Evolutionary conservation across 768 basidiomycete genomes (phyloP).

Genomic region (Auriscalpium vulgare): DNA sequence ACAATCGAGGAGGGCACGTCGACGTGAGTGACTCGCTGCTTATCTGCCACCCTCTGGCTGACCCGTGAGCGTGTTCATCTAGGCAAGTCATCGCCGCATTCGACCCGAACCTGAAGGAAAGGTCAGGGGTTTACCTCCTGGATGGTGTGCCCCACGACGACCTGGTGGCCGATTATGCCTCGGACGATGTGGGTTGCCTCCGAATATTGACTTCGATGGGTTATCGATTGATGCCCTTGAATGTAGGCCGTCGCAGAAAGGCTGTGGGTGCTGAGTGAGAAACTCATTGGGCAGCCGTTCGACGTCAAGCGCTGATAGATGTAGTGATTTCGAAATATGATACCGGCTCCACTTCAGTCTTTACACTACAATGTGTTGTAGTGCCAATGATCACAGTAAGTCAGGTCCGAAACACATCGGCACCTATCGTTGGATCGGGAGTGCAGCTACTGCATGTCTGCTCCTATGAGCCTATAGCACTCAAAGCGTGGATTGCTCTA

Average conservation of each 20-base stretch:
- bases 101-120: not conserved
- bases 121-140: not conserved
- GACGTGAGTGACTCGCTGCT: not conserved
- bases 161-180: not conserved
- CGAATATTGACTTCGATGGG: not conserved
- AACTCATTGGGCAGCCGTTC: not conserved
- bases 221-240: not conserved
- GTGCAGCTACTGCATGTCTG: too few relatives aligned
- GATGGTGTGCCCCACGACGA: not conserved
- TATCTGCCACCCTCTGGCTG: not conserved
- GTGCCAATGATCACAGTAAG: too few relatives aligned
- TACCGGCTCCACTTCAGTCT: too few relatives aligned
- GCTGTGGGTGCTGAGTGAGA: not conserved
- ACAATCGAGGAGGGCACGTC: not conserved
- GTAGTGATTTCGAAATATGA: too few relatives aligned
- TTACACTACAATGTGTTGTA: too few relatives aligned
- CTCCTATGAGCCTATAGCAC: too few relatives aligned
- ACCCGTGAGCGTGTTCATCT: not conserved
- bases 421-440: too few relatives aligned
- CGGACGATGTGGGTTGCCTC: not conserved
- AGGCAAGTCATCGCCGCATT: not conserved
- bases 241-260: not conserved
- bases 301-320: too few relatives aligned
- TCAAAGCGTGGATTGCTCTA: too few relatives aligned
- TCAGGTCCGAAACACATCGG: too few relatives aligned